Evolutionary conservation across 1,284 basidiomycete species (phyloP).

Genomic region (Amylostereum areolatum): DNA sequence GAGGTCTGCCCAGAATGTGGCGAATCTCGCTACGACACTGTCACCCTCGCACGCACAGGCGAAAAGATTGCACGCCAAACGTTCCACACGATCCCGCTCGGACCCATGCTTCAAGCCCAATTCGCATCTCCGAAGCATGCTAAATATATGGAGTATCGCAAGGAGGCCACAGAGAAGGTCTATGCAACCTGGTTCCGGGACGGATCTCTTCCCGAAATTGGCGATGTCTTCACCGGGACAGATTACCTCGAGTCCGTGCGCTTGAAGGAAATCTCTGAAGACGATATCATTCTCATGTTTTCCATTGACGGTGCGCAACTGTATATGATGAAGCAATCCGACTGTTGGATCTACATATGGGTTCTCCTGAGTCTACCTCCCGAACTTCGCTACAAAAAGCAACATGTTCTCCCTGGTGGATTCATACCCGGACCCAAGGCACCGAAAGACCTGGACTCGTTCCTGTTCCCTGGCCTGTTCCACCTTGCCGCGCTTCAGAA

Average conservation of each 20-base stretch:
- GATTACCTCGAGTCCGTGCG: not conserved
- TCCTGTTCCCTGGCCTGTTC: slow-evolving; percentile 25
- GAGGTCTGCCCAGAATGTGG: slow-evolving; percentile 18
- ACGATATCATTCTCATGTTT: slow-evolving; percentile 22
- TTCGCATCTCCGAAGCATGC: not conserved
- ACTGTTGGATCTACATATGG: slow-evolving; percentile 22
- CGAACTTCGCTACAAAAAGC: slow-evolving; percentile 14
- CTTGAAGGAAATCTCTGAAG: slow-evolving; percentile 17
- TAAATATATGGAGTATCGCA: not conserved
- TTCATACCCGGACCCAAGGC: slow-evolving; percentile 27
- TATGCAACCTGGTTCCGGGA: not conserved
- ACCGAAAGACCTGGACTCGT: slow-evolving; percentile 30
- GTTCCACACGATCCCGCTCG: not conserved
- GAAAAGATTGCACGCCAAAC: not conserved
- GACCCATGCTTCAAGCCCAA: not conserved
- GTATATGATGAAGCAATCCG: slow-evolving; percentile 24
- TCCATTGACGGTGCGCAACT: slow-evolving; percentile 30
- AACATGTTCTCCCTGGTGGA: slow-evolving; percentile 19
- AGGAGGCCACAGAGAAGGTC: not conserved
- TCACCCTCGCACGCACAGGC: not conserved
- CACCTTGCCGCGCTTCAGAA: slow-evolving; percentile 18
- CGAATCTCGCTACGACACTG: slow-evolving; percentile 16
- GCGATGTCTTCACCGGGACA: not conserved
- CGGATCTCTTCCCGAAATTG: not conserved
- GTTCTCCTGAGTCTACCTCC: slow-evolving; percentile 11